phyloP scores from a whole-genome alignment of 495 filamentous ascomycete species.

The Lasiosphaeria miniovina region DNA sequence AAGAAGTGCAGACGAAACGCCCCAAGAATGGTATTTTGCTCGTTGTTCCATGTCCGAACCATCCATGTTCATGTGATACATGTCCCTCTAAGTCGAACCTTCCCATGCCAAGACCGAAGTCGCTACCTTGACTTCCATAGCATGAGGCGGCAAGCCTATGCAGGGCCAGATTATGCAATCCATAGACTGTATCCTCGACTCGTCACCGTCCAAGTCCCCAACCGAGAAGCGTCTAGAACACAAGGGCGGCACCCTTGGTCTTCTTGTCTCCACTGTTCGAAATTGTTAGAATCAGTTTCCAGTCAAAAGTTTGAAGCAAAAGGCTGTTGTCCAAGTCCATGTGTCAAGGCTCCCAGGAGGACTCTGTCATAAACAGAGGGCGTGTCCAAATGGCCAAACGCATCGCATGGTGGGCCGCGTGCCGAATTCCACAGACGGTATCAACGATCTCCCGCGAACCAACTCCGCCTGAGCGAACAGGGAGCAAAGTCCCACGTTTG shows the following conservation, averaged over 20 bases:
- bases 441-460: too few species aligned
- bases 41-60: constrained; percentile 34
- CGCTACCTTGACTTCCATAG: constrained; percentile 23
- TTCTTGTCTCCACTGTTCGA: constrained; percentile 97
- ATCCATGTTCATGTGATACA: constrained; percentile 36
- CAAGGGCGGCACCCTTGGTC: constrained; percentile 99
- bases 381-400: too few species aligned
- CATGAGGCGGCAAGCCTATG: constrained; percentile 30
- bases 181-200: constrained; percentile 25
- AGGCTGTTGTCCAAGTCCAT: too few species aligned
- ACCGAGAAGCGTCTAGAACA: constrained; percentile 68
- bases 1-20: constrained; percentile 37
- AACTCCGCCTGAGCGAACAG: too few species aligned
- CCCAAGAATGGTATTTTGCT: constrained; percentile 39
- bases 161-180: constrained; percentile 28
- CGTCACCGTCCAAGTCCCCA: constrained; percentile 25
- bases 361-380: too few species aligned
- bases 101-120: constrained; percentile 32
- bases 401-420: too few species aligned
- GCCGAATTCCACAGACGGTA: too few species aligned
- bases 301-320: constrained; percentile 5
- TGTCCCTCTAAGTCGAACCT: constrained; percentile 30
- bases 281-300: constrained; percentile 22
- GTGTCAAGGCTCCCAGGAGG: too few species aligned
- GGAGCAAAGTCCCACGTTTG: too few species aligned